Base-by-base conservation (phyloP, 768 basidiomycete genomes). In the Daedaleopsis nitida region DNA sequence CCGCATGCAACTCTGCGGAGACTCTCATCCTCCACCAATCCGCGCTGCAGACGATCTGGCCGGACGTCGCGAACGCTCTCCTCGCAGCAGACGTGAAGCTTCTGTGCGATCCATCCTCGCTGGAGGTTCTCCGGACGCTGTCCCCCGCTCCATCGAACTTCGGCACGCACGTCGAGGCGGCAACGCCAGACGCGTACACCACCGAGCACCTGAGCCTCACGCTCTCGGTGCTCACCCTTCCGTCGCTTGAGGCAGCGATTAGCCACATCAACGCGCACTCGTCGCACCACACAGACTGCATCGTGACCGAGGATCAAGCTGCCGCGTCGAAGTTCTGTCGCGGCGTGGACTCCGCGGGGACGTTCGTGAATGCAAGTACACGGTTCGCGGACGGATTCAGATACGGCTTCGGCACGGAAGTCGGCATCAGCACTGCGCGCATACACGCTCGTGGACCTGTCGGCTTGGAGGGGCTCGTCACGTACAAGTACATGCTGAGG, bases 381-480 rank as follows among this genome's bases (percentile, higher is more conserved):
- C 84, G 97, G 39, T 98, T 99, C 72, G 89, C 96, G 0, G 97
- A 99, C 73, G 96, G 97, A 13, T 97, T 96, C 76, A 77, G 96
- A 62, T 98, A 94, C 71, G 97, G 97, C 0, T 95, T 97, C 66
- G 97, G 97, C 2, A 96, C 97, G 5, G 97, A 98, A 75, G 96
- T 99, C 0, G 97, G 97, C 10, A 97, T 99, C 69, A 92, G 91
- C 72, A 99, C 97, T 0, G 96, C 96, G 1, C 87, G 92, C 70
- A 96, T 97, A 58, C 97, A 99, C 70, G 96, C 97, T 16, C 82
- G 96, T 44, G 97, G 97, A 3, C 97, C 97, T 0, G 96, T 98
- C 1, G 96, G 96, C 0, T 79, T 98, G 55, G 93, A 98, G 65
- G 94, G 94, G 1, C 78, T 97, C 65, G 91, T 95, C 43, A 97